Conservation (phyloP, 768 basidiomycete genomes). For the Lentinus tigrinus region DNA sequence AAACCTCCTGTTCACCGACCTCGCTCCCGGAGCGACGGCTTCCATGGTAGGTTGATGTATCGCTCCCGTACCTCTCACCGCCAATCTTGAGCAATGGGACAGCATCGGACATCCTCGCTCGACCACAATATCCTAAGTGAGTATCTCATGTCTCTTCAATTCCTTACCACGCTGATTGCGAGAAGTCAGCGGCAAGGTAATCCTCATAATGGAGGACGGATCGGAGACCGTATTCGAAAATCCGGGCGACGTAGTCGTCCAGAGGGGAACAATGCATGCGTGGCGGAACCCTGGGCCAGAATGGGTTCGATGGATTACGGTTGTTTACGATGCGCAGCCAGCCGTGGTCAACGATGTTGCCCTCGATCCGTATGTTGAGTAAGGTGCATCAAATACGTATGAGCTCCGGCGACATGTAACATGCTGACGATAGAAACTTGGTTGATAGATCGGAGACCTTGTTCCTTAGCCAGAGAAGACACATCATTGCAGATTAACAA, state of each 20-base stretch:
- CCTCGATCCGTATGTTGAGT: conserved; percentile 7
- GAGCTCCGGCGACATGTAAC: background rate
- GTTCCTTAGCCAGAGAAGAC: background rate
- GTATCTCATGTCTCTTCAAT: conserved; percentile 7
- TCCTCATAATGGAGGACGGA: conserved; percentile 58
- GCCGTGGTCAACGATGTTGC: conserved; percentile 44
- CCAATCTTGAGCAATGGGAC: too few species aligned
- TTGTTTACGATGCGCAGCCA: conserved; percentile 55
- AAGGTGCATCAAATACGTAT: background rate
- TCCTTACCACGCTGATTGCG: background rate
- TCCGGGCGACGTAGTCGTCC: conserved; percentile 56
- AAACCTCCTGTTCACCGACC: conserved; percentile 51
- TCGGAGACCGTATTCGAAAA: conserved; percentile 49
- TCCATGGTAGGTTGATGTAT: conserved; percentile 41
- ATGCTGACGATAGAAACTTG: too few species aligned
- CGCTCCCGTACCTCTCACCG: too few species aligned
- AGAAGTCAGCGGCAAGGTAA: conserved; percentile 52
- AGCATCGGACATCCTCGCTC: conserved; percentile 51
- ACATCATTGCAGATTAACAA: conserved; percentile 66
- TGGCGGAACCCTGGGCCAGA: conserved; percentile 56
- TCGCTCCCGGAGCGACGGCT: conserved; percentile 49
- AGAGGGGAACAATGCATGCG: conserved; percentile 58
- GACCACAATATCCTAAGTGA: conserved; percentile 61
- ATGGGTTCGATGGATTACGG: conserved; percentile 53
- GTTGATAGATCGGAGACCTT: too few species aligned